Percentiles rank a stretch among this genome's conserved stretches.
Conservation (phyloP, 139 green algal species). For the Marvania coccoides region DNA sequence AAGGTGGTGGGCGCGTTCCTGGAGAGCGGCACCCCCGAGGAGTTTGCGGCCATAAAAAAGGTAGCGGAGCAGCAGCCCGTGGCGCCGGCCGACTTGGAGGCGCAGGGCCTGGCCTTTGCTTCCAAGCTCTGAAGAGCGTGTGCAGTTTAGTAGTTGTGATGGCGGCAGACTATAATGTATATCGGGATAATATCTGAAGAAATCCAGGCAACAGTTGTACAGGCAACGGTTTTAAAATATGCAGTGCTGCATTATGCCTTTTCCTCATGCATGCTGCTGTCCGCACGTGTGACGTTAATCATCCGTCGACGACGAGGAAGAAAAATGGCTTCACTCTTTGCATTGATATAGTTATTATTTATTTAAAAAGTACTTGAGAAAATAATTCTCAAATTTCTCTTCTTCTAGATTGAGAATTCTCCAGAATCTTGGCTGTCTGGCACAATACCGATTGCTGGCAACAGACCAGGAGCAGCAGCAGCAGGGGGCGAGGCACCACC, state of each 20-base stretch:
- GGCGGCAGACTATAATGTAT: too few species aligned
- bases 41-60: conserved; percentile 62
- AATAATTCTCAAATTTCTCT: not conserved
- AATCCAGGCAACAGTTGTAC: too few species aligned
- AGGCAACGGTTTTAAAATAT: too few species aligned
- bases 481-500: not conserved
- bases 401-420: not conserved
- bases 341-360: too few species aligned
- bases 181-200: too few species aligned
- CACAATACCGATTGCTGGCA: not conserved
- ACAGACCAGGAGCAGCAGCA: not conserved
- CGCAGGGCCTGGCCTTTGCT: conserved; percentile 30
- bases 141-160: too few species aligned
- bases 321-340: too few species aligned
- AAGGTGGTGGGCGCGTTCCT: conserved; percentile 77
- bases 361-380: too few species aligned
- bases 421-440: not conserved
- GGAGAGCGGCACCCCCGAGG: conserved; percentile 62
- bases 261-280: too few species aligned
- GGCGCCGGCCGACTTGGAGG: conserved; percentile 21
- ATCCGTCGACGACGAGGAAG: too few species aligned
- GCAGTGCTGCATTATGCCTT: too few species aligned
- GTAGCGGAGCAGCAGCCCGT: conserved; percentile 28
- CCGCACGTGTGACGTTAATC: too few species aligned
- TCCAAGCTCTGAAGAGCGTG: conserved; percentile 26